Evolutionary conservation across 768 basidiomycete species (phyloP), one percentile per base, ranked within the genome.

Genomic region (Amanita molliuscula): DNA sequence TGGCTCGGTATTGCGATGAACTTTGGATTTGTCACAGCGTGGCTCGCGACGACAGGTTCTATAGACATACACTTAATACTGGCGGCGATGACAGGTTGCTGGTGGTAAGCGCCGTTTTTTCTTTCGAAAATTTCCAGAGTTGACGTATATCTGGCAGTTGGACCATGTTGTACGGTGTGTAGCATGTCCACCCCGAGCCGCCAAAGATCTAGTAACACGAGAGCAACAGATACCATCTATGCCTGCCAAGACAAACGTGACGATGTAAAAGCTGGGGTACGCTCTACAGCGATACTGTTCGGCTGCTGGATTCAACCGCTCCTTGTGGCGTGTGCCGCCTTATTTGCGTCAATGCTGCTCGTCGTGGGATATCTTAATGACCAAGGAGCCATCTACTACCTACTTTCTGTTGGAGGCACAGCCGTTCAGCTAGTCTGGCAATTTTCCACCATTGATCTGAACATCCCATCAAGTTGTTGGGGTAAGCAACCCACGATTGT

Each of bases 211-310:
- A 3, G 29, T 10, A 18, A 31, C 6, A 40, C 11, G 18, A 21
- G 20, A 33, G n/a, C 7, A 21, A 47, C 38, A 63, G 74, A 86
- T 61, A 82, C 82, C 6, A 80, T 84, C 53, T 89, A 90, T 59
- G 86, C 84, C 15, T 87, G 83, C 61, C 78, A 88, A 68, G 88
- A 90, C 62, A 81, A 82, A 50, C 64, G 72, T 50, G 88, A 88
- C 65, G 87, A 89, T 62, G 62, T 81, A 35, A 73, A 77, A 45
- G 79, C 77, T 50, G 83, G 82, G n/a, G 78, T 88, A 35, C 78
- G 80, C 53, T 88, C 84, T 6, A 88, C 84, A 21, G 86, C 88
- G 0, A 74, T 88, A 38, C 71, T 85, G 11, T 86, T 84, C 58
- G 83, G 81, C 11, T 62, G 69, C 2, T 72, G 73, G 62, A 78